Base-by-base conservation (phyloP, 2,329 filamentous ascomycete genomes). In the Beauveria brongniartii region DNA sequence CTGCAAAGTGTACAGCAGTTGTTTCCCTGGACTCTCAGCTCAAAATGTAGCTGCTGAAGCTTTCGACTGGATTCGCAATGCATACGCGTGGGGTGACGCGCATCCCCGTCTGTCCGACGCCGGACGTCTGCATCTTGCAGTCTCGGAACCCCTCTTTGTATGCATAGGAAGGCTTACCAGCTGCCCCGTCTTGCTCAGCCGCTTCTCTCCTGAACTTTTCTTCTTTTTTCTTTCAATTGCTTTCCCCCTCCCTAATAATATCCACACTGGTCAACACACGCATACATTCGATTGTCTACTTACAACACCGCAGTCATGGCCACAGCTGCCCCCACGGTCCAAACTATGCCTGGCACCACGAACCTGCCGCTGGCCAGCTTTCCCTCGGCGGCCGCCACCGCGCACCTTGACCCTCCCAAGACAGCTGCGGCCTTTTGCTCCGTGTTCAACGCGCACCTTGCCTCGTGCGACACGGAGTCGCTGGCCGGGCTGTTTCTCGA, bases 401-500 rank as follows among this genome's bases (percentile, higher is more conserved):
- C 34, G 6, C 16, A 18, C 7, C 55, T 62, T 24, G 34, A 60
- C 28, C 22, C 56, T 12, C 34, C 14, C 10, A 9, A 47, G 50
- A 59, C 61, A 5, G 51, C 61, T 26, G 8, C 52, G 12, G 43
- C 43, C 24, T 58, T 59, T 22, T 20, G 51, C 26, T 10, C 18
- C 22, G 37, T 28, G 28, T 6, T 62, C 61, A 62, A 62, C 61
- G 16, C 30, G 7, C 34, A 43, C 52, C 51, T 62, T 28, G 47
- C 52, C 59, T 40, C 41, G 18, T 40, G 22, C 50, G 65, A 66
- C 47, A 64, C 64, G 26, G 65, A 51, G 7, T 63, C 61, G 24
- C 63, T 64, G 47, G 65, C 65, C 24, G 52, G 43, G 14, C 55
- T 51, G 16, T 77, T 82, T 55, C 66, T 67, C 28, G 62, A 64